These are phyloP conservation scores for Ophidiomyces ophidiicola DNA, from an alignment of 2,329 filamentous ascomycete species.

Conservation along the genomic window DNA sequence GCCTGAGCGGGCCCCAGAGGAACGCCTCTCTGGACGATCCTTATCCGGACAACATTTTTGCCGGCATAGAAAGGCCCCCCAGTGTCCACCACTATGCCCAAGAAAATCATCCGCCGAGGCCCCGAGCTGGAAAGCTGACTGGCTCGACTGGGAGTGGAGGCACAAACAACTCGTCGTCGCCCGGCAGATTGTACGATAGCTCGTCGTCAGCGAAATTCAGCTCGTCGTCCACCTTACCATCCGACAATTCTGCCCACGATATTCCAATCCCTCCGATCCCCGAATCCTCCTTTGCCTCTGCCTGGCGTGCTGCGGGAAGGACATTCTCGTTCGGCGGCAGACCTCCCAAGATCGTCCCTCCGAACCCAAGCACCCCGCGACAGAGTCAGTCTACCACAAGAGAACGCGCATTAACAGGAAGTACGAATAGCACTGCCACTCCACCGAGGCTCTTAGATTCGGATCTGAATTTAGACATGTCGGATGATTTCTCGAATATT, in stretches of 20 bases:
- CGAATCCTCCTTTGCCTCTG: slow-evolving; percentile 27
- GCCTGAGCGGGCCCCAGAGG: slow-evolving; percentile 24
- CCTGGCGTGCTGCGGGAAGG: slow-evolving; percentile 37
- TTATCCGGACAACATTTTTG: slow-evolving; percentile 30
- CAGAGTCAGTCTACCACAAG: slow-evolving; percentile 21
- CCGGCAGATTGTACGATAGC: slow-evolving; percentile 34
- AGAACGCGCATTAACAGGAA: slow-evolving; percentile 40
- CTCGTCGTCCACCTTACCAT: slow-evolving; percentile 45
- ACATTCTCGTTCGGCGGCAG: slow-evolving; percentile 44
- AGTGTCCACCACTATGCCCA: slow-evolving; percentile 20
- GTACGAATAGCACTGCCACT: slow-evolving; percentile 40
- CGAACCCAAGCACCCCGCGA: slow-evolving; percentile 13
- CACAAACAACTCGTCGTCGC: slow-evolving; percentile 38
- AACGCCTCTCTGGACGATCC: slow-evolving; percentile 27
- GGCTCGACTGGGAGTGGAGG: slow-evolving; percentile 37
- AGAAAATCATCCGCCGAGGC: slow-evolving; percentile 1
- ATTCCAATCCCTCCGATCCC: slow-evolving; percentile 33
- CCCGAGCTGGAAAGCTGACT: slow-evolving; percentile 19
- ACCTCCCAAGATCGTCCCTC: slow-evolving; percentile 24
- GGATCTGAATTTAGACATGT: slow-evolving; percentile 30
- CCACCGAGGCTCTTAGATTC: slow-evolving; percentile 41
- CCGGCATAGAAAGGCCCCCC: slow-evolving; percentile 23
- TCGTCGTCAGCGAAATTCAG: slow-evolving; percentile 41
- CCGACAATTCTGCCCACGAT: slow-evolving; percentile 35
- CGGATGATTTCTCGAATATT: slow-evolving; percentile 41